Evolutionary conservation across 768 basidiomycete species (phyloP).

Genomic region (Chalciporus pseudorubinellus): DNA sequence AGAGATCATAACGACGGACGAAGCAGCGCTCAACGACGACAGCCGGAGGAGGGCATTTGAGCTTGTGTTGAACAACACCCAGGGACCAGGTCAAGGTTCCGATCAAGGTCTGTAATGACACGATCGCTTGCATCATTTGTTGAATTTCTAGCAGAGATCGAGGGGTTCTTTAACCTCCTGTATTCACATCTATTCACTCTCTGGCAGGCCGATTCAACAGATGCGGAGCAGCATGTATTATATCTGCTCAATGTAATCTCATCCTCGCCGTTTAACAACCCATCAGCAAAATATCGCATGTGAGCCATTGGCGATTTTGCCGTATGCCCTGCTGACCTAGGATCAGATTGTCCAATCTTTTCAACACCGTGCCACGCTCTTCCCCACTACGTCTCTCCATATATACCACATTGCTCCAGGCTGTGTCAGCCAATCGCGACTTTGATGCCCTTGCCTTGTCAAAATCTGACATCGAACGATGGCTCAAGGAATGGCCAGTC

Average conservation of each 20-base stretch:
- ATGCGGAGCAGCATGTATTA: conserved; percentile 50
- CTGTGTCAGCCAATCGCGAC: conserved; percentile 60
- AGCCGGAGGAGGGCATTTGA: conserved; percentile 55
- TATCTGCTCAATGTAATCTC: conserved; percentile 55
- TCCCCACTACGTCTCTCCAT: conserved; percentile 65
- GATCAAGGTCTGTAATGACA: conserved; percentile 59
- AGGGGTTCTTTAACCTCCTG: conserved; percentile 86
- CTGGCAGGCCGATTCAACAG: conserved; percentile 52
- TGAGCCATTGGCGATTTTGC: conserved; percentile 25
- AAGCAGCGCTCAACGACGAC: conserved; percentile 54
- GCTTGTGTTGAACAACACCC: conserved; percentile 59
- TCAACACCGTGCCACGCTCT: conserved; percentile 68
- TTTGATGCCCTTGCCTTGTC: conserved; percentile 60
- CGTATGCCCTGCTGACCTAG: conserved; percentile 4
- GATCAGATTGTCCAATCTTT: conserved; percentile 72
- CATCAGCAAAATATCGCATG: conserved; percentile 76
- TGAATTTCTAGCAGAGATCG: conserved; percentile 53
- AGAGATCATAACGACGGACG: conserved; percentile 50
- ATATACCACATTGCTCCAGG: conserved; percentile 57
- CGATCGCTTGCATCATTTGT: background rate
- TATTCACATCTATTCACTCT: conserved; percentile 69
- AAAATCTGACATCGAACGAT: conserved; percentile 63
- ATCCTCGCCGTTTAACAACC: conserved; percentile 48
- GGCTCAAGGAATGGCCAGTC: conserved; percentile 76
- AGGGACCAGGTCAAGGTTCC: conserved; percentile 69